Conservation (phyloP, 768 basidiomycete species). For the Asterophora parasitica region DNA sequence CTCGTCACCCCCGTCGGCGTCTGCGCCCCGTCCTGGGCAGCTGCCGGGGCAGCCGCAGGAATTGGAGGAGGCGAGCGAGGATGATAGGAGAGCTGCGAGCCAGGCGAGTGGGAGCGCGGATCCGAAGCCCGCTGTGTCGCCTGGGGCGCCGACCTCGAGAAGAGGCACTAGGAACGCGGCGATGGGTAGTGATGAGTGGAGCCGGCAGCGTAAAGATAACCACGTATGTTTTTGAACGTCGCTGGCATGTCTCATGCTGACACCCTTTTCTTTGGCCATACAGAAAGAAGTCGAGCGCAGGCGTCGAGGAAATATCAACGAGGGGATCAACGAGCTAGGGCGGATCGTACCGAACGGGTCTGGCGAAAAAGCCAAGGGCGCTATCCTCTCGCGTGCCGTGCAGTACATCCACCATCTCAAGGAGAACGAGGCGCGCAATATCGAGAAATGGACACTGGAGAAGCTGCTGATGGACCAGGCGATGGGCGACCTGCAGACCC, state of each 20-base stretch:
- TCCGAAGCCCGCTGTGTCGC: conserved; percentile 7
- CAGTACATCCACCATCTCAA: conserved; percentile 90
- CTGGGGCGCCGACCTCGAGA: conserved; percentile 26
- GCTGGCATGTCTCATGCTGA: not conserved
- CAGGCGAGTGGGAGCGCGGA: conserved; percentile 14
- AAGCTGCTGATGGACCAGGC: conserved; percentile 90
- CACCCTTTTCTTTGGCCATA: not conserved
- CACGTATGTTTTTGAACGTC: conserved; percentile 45
- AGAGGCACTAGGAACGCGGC: conserved; percentile 53
- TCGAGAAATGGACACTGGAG: conserved; percentile 92
- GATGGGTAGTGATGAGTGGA: conserved; percentile 78
- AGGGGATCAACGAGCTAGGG: conserved; percentile 90
- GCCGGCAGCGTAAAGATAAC: conserved; percentile 74
- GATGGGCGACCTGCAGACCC: conserved; percentile 80
- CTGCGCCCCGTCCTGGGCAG: conserved; percentile 12
- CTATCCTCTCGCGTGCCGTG: conserved; percentile 82
- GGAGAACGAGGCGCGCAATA: conserved; percentile 85
- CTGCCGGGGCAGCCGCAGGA: conserved; percentile 18
- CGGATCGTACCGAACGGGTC: conserved; percentile 84
- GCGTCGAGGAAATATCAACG: conserved; percentile 92
- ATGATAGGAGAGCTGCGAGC: conserved; percentile 17
- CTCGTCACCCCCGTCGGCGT: conserved; percentile 25
- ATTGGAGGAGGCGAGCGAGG: conserved; percentile 23
- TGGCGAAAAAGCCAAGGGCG: conserved; percentile 86
- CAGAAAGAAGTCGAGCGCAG: conserved; percentile 99